Evolutionary conservation across 1,284 basidiomycete genomes (phyloP), one percentile per base, ranked within the genome.

Genomic region (Apiotrichum sp.): DNA sequence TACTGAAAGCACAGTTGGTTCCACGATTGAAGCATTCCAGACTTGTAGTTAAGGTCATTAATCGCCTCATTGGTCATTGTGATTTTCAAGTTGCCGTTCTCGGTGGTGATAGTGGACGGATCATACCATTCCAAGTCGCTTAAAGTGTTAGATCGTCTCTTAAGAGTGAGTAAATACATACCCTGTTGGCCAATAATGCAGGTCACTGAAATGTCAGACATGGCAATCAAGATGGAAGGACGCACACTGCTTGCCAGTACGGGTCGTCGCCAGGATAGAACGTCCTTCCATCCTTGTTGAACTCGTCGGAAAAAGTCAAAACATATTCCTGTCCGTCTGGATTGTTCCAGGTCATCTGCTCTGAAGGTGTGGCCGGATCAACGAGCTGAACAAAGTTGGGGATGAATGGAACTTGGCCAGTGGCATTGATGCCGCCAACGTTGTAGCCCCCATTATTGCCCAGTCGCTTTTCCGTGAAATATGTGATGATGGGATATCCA

Each of bases 1-100:
- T 64, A 71, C 61, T 70, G 92, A 77, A 97, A 97, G 76, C 93
- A 97, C 67, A 97, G 88, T 73, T 96, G 91, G 63, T 81, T 81
- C 80, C 80, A 81, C 0, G 74, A 72, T 53, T 77, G 77, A 10
- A 81, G 62, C 75, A 80, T 78, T 31, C 79, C 81, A 4, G 77
- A 77, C 39, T 84, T 80, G 70, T 86, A 95, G 65, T 88, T 76
- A 59, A 96, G 79, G 53, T 82, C 83, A 73, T 96, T 86, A 42
- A 79, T 86, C 46, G 78, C 65, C 66, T 84, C 84, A 61, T 83
- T 66, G 0, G 80, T 82, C 61, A 93, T 74, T 0, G 86, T 90
- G 65, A 98, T 86, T 65, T 87, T 82, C 40, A 98, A 82, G 36
- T 83, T 79, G 8, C 95, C 95, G 61, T 83, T 79, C 50, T 76